These are phyloP conservation scores for Trichoderma harzianum DNA, from an alignment of 2,329 filamentous ascomycete species.

Conservation along the genomic window DNA sequence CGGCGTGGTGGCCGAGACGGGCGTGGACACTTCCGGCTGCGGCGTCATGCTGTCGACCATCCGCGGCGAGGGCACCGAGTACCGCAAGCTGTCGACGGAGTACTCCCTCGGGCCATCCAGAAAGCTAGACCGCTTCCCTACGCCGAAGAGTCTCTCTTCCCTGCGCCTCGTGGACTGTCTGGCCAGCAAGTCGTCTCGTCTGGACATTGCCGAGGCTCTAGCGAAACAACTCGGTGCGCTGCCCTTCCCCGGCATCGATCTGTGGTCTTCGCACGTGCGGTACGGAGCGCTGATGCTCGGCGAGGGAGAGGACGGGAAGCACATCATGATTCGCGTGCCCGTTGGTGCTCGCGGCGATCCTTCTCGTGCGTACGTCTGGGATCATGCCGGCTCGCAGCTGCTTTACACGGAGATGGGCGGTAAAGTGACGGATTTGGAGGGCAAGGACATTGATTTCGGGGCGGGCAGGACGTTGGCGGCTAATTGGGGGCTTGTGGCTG, in stretches of 20 bases:
- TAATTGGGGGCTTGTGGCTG: conserved; percentile 41
- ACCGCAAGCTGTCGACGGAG: conserved; percentile 26
- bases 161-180: conserved; percentile 36
- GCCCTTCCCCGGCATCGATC: conserved; percentile 35
- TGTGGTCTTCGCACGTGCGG: conserved; percentile 40
- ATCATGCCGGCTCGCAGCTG: conserved; percentile 57
- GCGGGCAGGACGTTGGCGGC: conserved; percentile 32
- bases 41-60: conserved; percentile 37
- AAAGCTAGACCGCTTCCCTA: conserved; percentile 23
- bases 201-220: conserved; percentile 32
- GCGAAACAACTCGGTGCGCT: conserved; percentile 30
- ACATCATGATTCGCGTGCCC: conserved; percentile 33
- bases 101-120: neutral
- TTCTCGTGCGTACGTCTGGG: conserved; percentile 41
- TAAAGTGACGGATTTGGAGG: conserved; percentile 48
- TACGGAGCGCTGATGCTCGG: conserved; percentile 38
- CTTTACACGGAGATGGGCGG: conserved; percentile 55
- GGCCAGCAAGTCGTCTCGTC: conserved; percentile 29
- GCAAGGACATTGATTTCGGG: conserved; percentile 35
- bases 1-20: conserved; percentile 36
- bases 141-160: conserved; percentile 22
- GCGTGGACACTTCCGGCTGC: conserved; percentile 32
- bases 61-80: conserved; percentile 30
- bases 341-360: conserved; percentile 2
- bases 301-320: conserved; percentile 28